phyloP scores from a whole-genome alignment of 768 basidiomycete species.

The Piloderma croceum region DNA sequence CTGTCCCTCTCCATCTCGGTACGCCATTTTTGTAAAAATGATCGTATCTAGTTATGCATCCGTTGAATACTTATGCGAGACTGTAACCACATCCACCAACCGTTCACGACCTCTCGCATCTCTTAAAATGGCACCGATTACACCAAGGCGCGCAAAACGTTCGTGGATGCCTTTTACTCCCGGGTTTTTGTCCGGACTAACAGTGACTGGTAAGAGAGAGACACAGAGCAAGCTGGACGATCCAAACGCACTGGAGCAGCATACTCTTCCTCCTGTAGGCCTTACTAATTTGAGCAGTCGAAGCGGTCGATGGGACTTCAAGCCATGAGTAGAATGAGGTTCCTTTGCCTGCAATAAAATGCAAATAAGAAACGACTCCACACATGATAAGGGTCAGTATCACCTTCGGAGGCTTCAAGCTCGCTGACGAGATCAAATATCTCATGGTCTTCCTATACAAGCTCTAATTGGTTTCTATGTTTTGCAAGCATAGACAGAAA shows the following conservation, averaged over 20 bases:
- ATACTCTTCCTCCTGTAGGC: conserved; percentile 92
- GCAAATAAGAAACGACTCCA: background rate
- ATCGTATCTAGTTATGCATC: conserved; percentile 53
- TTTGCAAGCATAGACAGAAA: background rate
- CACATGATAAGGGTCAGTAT: conserved; percentile 9
- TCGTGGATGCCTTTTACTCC: conserved; percentile 77
- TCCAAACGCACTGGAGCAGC: conserved; percentile 68
- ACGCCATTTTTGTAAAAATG: conserved; percentile 98
- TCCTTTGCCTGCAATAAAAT: conserved; percentile 54
- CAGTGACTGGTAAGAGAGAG: background rate
- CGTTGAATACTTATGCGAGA: conserved; percentile 5
- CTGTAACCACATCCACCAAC: conserved; percentile 26
- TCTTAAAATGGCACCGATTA: conserved; percentile 77
- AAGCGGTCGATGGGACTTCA: conserved; percentile 69
- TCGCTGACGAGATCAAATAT: conserved; percentile 90
- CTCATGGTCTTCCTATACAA: conserved; percentile 80
- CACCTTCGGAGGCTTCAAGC: conserved; percentile 78
- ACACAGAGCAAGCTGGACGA: background rate
- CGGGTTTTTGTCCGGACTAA: conserved; percentile 94
- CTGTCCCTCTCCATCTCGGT: conserved; percentile 92
- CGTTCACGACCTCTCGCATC: conserved; percentile 70
- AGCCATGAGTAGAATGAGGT: conserved; percentile 97
- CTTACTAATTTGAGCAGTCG: conserved; percentile 72
- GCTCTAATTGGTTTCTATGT: conserved; percentile 1
- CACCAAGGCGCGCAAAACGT: conserved; percentile 86